phyloP scores from a whole-genome alignment of 2,329 filamentous ascomycete species.

The Aspergillus ustus region DNA sequence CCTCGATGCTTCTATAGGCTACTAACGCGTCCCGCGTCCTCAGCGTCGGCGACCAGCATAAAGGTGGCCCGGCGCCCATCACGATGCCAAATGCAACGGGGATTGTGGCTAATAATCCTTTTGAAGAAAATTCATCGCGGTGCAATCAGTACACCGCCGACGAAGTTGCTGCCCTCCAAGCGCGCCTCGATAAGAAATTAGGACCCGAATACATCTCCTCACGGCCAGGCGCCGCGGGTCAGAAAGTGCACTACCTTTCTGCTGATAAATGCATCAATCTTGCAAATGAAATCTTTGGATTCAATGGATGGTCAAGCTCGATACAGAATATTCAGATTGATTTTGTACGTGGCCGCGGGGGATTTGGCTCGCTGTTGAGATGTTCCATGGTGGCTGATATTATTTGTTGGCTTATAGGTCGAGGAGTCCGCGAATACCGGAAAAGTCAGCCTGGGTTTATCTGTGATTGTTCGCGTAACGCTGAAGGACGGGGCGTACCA shows the following conservation, averaged over 20 bases:
- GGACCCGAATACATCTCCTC: slow-evolving; percentile 95
- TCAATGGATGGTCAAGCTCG: slow-evolving; percentile 97
- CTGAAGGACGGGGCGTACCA: slow-evolving; percentile 94
- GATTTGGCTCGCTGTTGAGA: not conserved
- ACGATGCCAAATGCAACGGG: slow-evolving; percentile 42
- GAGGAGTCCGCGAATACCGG: slow-evolving; percentile 80
- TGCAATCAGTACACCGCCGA: slow-evolving; percentile 84
- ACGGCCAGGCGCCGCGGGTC: slow-evolving; percentile 78
- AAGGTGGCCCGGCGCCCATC: slow-evolving; percentile 47
- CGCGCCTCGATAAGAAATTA: slow-evolving; percentile 86
- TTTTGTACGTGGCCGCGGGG: slow-evolving; percentile 63
- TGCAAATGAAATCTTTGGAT: slow-evolving; percentile 93
- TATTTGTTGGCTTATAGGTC: slow-evolving; percentile 51
- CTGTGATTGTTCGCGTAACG: slow-evolving; percentile 88
- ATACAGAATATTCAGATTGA: slow-evolving; percentile 95
- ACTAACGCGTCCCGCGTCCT: slow-evolving; percentile 30
- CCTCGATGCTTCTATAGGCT: slow-evolving; percentile 20
- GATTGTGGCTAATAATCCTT: slow-evolving; percentile 69
- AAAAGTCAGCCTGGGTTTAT: slow-evolving; percentile 82
- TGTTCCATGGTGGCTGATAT: slow-evolving; percentile 5
- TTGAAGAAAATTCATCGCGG: slow-evolving; percentile 70
- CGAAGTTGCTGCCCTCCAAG: slow-evolving; percentile 86
- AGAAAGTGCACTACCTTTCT: slow-evolving; percentile 90
- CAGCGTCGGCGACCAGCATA: slow-evolving; percentile 73
- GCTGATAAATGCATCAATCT: slow-evolving; percentile 96